Conservation (phyloP, 179 eudicot genomes). For the Sideroxylon spinosum region DNA sequence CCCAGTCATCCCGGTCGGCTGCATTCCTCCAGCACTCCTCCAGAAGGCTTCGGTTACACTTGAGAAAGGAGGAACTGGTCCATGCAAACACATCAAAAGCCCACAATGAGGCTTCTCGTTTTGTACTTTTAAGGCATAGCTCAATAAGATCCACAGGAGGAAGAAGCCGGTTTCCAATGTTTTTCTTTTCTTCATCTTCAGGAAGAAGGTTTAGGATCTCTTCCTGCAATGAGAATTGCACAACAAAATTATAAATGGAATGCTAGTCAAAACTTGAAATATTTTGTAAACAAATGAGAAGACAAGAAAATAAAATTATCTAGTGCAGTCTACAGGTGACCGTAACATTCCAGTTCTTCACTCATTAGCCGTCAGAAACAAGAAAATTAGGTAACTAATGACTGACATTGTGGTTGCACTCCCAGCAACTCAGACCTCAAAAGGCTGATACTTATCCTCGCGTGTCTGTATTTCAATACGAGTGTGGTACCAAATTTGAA, state of each 20-base stretch:
- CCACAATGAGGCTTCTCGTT: conserved; percentile 49
- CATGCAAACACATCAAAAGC: conserved; percentile 88
- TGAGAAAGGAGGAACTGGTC: conserved; percentile 81
- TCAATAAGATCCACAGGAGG: conserved; percentile 74
- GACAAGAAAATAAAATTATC: background rate
- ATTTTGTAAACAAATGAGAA: background rate
- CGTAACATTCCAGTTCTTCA: background rate
- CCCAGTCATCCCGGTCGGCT: conserved; percentile 86
- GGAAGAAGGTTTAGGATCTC: conserved; percentile 50
- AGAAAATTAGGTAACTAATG: background rate
- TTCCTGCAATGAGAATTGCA: conserved; percentile 46
- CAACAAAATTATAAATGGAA: background rate
- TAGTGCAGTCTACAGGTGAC: background rate
- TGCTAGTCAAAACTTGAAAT: background rate
- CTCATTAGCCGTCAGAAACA: background rate
- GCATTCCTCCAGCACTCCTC: conserved; percentile 92
- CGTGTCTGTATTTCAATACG: too few species aligned
- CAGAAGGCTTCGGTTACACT: conserved; percentile 54
- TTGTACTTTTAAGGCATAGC: conserved; percentile 54
- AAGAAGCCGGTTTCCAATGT: conserved; percentile 52
- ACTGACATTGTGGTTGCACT: background rate
- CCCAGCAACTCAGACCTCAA: background rate
- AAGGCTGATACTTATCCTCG: background rate
- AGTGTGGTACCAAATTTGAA: background rate
- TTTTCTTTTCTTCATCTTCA: conserved; percentile 53